Evolutionary conservation across 2,329 filamentous ascomycete genomes (phyloP).

Genomic region (Seiridium cupressi): DNA sequence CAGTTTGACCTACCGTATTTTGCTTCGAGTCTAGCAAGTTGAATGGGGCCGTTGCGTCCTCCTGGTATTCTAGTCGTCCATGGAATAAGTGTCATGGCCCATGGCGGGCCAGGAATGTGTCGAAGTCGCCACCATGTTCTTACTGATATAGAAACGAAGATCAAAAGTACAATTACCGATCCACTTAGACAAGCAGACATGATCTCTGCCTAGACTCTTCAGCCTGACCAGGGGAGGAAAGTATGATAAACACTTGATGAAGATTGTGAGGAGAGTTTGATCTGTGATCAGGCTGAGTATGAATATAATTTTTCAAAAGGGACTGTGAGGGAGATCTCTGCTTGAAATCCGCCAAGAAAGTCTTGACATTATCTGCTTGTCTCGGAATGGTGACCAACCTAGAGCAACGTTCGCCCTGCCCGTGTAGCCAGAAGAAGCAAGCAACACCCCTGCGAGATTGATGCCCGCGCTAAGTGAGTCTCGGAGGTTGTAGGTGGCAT

Average conservation of each 20-base stretch:
- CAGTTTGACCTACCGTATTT: not conserved
- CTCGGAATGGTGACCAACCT: not conserved
- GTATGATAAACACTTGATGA: too few relatives aligned
- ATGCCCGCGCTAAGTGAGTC: too few relatives aligned
- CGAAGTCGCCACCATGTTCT: not conserved
- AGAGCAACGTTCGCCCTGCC: not conserved
- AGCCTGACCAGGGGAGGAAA: too few relatives aligned
- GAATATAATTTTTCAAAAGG: not conserved
- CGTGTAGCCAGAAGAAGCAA: not conserved
- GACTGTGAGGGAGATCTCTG: not conserved
- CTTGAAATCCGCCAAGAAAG: too few relatives aligned
- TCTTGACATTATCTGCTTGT: not conserved
- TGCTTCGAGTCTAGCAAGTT: not conserved
- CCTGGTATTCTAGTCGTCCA: too few relatives aligned
- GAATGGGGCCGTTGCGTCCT: too few relatives aligned
- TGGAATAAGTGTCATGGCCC: not conserved
- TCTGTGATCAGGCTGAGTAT: not conserved
- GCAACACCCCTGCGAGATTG: not conserved
- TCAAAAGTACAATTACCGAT: not conserved
- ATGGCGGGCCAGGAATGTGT: not conserved
- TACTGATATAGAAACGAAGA: not conserved
- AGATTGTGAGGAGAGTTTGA: too few relatives aligned
- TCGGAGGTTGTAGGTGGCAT: too few relatives aligned
- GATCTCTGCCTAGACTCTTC: too few relatives aligned
- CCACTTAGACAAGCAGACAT: not conserved